phyloP scores from a whole-genome alignment of 495 filamentous ascomycete species.

The Annulohypoxylon maeteangense region DNA sequence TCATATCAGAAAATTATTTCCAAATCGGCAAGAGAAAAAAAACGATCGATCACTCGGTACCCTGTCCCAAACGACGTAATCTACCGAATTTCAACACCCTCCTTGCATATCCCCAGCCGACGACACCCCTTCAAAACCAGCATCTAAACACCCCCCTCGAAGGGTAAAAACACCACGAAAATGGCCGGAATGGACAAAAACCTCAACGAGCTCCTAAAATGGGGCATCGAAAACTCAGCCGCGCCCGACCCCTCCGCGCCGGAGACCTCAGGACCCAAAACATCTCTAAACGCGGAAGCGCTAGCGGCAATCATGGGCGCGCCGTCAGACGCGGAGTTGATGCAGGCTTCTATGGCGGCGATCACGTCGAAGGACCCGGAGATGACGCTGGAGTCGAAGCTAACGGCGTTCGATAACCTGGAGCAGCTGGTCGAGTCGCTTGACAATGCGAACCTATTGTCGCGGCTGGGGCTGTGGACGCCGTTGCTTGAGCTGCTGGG shows the following conservation, averaged over 20 bases:
- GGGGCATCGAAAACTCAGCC: conserved; percentile 86
- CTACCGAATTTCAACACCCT: conserved; percentile 23
- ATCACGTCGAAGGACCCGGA: conserved; percentile 69
- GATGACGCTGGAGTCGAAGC: conserved; percentile 75
- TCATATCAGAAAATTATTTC: background rate
- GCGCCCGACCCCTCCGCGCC: conserved; percentile 54
- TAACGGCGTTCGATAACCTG: conserved; percentile 95
- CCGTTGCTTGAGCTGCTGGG: conserved; percentile 76
- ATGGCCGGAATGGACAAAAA: conserved; percentile 53
- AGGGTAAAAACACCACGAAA: conserved; percentile 23
- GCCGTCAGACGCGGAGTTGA: conserved; percentile 88
- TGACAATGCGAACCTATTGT: conserved; percentile 95
- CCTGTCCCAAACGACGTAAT: conserved; percentile 37
- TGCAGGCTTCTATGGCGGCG: conserved; percentile 82
- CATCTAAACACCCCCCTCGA: background rate
- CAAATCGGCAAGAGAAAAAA: background rate
- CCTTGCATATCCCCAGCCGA: conserved; percentile 4
- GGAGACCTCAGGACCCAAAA: conserved; percentile 48
- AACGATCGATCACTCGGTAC: conserved; percentile 4
- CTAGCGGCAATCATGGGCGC: conserved; percentile 78
- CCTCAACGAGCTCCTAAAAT: conserved; percentile 83
- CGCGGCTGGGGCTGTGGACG: conserved; percentile 79
- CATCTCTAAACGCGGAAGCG: conserved; percentile 68
- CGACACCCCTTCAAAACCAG: background rate
- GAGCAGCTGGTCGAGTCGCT: conserved; percentile 90